A percentile compares a stretch with the other conserved stretches of the same genome.
Conservation (phyloP, 805 yeast species). For the Wilhelminamyces savonicus region DNA sequence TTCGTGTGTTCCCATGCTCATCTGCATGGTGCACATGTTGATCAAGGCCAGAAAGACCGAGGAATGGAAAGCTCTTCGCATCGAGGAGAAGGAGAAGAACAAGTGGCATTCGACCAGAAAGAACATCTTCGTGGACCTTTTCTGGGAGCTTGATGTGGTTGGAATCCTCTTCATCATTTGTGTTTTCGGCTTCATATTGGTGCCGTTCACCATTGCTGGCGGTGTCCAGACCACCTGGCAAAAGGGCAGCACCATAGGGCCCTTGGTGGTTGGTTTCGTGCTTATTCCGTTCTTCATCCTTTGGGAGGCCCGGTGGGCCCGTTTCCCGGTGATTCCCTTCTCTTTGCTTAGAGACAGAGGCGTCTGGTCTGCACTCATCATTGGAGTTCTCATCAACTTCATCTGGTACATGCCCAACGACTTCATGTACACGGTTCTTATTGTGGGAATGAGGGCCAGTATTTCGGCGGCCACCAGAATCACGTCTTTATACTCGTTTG, state of each 20-base stretch:
- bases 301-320: constrained; percentile 55
- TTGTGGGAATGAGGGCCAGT: constrained; percentile 57
- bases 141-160: constrained; percentile 61
- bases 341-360: constrained; percentile 59
- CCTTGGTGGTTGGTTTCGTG: constrained; percentile 60
- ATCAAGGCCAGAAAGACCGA: constrained; percentile 44
- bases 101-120: constrained; percentile 24
- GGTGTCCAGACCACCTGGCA: constrained; percentile 53
- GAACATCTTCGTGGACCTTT: constrained; percentile 14
- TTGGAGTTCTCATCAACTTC: constrained; percentile 54
- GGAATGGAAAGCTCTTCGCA: constrained; percentile 40
- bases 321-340: constrained; percentile 59
- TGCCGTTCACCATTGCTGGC: constrained; percentile 74
- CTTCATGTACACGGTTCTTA: constrained; percentile 58
- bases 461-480: constrained; percentile 63
- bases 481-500: constrained; percentile 55
- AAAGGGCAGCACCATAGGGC: constrained; percentile 57
- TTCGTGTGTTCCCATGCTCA: constrained; percentile 52
- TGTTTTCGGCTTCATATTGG: constrained; percentile 57
- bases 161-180: constrained; percentile 54
- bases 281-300: constrained; percentile 51
- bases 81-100: constrained; percentile 30
- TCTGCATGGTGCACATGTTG: constrained; percentile 51
- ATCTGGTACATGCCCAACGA: constrained; percentile 67
- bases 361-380: constrained; percentile 62